A percentile compares a stretch with the other conserved stretches of the same genome.
Conservation (phyloP, 2,329 filamentous ascomycete genomes). For the Alternaria burnsii region DNA sequence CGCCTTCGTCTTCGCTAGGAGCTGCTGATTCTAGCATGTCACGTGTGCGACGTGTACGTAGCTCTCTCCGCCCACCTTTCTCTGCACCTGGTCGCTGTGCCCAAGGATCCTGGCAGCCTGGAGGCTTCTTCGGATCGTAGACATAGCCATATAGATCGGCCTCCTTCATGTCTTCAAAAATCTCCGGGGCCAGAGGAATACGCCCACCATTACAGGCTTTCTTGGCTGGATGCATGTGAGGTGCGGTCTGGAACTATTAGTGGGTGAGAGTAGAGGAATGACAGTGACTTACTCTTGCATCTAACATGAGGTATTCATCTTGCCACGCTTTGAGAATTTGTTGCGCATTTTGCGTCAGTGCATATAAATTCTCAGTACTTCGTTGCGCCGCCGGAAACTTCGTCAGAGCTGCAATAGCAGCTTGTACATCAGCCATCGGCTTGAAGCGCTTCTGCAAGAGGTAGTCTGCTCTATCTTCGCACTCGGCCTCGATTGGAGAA, state of each 20-base stretch:
- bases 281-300: conserved; percentile 49
- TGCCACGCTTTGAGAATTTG: conserved; percentile 64
- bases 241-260: conserved; percentile 53
- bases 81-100: conserved; percentile 59
- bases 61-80: conserved; percentile 55
- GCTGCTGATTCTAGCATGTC: conserved; percentile 51
- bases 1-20: conserved; percentile 50
- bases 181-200: conserved; percentile 54
- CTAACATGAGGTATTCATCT: conserved; percentile 66
- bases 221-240: conserved; percentile 60
- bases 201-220: conserved; percentile 61
- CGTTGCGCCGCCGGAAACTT: conserved; percentile 54
- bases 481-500: conserved; percentile 43
- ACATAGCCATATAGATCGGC: conserved; percentile 68
- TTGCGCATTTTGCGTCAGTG: conserved; percentile 63
- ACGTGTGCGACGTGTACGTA: conserved; percentile 55
- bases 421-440: conserved; percentile 54
- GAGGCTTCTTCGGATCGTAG: conserved; percentile 61
- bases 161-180: conserved; percentile 69
- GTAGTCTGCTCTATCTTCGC: conserved; percentile 53
- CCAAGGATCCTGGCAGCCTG: conserved; percentile 65
- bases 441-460: conserved; percentile 52
- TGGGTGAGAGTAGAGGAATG: conserved; percentile 27
- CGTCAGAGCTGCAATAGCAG: conserved; percentile 54
- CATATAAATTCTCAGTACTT: conserved; percentile 63